Conservation (phyloP, 192 early-diverging fungal genomes). For the Coemansia sp. region DNA sequence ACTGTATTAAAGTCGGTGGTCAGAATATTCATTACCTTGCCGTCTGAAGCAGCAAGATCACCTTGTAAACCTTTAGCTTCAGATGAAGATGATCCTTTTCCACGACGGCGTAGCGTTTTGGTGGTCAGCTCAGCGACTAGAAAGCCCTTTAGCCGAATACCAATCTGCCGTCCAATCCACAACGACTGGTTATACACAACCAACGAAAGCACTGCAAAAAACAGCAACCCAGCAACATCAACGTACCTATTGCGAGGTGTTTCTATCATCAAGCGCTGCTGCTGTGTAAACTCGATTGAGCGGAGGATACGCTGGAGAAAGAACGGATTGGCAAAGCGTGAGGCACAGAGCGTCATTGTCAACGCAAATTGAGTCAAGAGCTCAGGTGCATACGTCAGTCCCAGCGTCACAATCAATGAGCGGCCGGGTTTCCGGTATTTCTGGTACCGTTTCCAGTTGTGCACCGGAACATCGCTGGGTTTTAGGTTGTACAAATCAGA, state of each 20-base stretch:
- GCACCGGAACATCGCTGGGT: constrained; percentile 52
- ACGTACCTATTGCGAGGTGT: constrained; percentile 23
- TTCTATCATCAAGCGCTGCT: background rate
- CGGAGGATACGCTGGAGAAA: constrained; percentile 17
- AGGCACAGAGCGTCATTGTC: constrained; percentile 35
- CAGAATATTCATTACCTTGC: constrained; percentile 70
- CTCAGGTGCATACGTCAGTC: constrained; percentile 42
- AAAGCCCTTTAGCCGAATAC: constrained; percentile 61
- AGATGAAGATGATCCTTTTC: constrained; percentile 47
- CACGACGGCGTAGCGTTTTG: constrained; percentile 64
- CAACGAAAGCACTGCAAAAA: constrained; percentile 51
- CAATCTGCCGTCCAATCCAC: constrained; percentile 68
- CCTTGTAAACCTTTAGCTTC: constrained; percentile 56
- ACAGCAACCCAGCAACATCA: constrained; percentile 63
- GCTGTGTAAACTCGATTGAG: constrained; percentile 52
- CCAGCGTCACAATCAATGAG: constrained; percentile 42
- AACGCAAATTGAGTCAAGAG: constrained; percentile 46
- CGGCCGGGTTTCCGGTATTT: background rate
- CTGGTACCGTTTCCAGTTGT: constrained; percentile 35
- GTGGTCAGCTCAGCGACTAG: constrained; percentile 67
- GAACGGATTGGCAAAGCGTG: constrained; percentile 57
- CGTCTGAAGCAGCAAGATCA: constrained; percentile 40
- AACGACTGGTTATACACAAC: constrained; percentile 61
- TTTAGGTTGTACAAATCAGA: constrained; percentile 65
- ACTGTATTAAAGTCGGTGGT: constrained; percentile 66